Percentiles rank a stretch among this genome's conserved stretches.
phyloP scores from a whole-genome alignment of 441 rosid species.

The Biscutella auriculata region DNA sequence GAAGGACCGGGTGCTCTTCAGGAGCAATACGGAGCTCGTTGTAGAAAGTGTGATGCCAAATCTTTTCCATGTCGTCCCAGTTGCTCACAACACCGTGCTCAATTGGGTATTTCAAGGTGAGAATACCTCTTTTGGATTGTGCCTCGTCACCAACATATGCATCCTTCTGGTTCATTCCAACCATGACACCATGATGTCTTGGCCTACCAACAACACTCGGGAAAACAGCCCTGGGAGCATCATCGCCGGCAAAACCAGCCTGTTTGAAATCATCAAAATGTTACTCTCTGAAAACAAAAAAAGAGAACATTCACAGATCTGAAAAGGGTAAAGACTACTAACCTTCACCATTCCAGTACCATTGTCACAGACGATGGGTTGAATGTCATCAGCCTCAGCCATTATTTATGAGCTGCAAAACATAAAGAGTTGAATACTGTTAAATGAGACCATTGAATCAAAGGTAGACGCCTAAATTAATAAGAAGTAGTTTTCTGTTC shows the following conservation, averaged over 20 bases:
- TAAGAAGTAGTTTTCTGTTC: not conserved
- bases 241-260: conserved; percentile 73
- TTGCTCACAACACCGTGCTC: conserved; percentile 45
- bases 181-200: conserved; percentile 49
- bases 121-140: conserved; percentile 44
- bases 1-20: conserved; percentile 62
- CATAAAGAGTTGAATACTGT: not conserved
- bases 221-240: conserved; percentile 68
- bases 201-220: conserved; percentile 55
- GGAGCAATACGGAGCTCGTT: conserved; percentile 60
- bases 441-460: not conserved
- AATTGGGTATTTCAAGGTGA: conserved; percentile 38
- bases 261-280: not conserved
- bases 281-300: too few relatives aligned
- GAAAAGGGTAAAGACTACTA: not conserved
- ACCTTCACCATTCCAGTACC: conserved; percentile 66
- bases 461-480: not conserved
- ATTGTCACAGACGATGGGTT: conserved; percentile 60
- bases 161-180: conserved; percentile 49
- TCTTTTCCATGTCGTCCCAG: conserved; percentile 39
- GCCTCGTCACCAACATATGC: conserved; percentile 43
- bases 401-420: conserved; percentile 29
- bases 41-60: conserved; percentile 43
- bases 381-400: conserved; percentile 55
- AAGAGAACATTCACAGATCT: too few relatives aligned